Evolutionary conservation across 345 rosid genomes (phyloP).

Genomic region (Citrus medica): DNA sequence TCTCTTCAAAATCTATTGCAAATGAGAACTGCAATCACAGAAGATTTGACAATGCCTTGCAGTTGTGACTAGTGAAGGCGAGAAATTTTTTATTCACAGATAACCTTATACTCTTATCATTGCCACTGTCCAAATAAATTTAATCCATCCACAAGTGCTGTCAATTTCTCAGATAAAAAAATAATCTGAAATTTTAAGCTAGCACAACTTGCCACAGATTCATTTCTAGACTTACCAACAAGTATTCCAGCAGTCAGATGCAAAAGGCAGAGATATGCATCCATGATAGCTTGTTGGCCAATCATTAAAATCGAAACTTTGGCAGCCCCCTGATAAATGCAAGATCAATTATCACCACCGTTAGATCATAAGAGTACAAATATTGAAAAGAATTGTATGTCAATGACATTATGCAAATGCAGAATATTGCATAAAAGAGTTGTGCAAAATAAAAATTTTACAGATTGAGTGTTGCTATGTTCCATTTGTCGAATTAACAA

Average conservation of each 20-base stretch:
- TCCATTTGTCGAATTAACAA: slow-evolving; percentile 96
- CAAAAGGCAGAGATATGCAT: slow-evolving; percentile 94
- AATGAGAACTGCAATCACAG: not conserved
- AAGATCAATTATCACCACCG: slow-evolving; percentile 19
- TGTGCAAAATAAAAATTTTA: slow-evolving; percentile 34
- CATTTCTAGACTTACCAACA: slow-evolving; percentile 55
- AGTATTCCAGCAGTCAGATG: slow-evolving; percentile 97
- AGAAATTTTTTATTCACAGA: not conserved
- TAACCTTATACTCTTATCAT: not conserved
- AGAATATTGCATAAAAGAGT: not conserved
- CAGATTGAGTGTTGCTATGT: slow-evolving; percentile 95
- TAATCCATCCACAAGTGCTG: not conserved
- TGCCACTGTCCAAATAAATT: not conserved
- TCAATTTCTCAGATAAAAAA: not conserved
- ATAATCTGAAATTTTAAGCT: not conserved
- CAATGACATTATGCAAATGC: slow-evolving; percentile 6
- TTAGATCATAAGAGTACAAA: slow-evolving; percentile 8
- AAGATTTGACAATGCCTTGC: not conserved
- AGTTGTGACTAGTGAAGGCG: not conserved
- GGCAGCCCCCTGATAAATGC: slow-evolving; percentile 81
- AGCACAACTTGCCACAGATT: not conserved
- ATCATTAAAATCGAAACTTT: slow-evolving; percentile 93
- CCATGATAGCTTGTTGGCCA: slow-evolving; percentile 98
- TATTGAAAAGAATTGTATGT: not conserved
- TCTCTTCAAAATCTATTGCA: not conserved